Conservation (phyloP, 257 asterid species). For the Solanum raphanifolium region DNA sequence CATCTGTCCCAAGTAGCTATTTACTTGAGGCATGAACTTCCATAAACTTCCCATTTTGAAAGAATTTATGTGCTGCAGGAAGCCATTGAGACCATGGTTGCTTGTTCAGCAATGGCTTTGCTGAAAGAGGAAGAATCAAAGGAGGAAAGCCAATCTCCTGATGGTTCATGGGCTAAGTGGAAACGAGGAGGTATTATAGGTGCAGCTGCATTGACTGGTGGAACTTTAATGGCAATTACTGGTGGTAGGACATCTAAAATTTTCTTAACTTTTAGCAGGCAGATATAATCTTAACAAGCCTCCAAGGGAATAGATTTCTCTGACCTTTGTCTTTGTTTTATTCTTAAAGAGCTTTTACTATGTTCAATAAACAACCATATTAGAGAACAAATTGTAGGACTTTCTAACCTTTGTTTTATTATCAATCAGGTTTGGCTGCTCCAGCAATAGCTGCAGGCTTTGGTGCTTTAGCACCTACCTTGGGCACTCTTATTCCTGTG, state of each 20-base stretch:
- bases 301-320: neutral
- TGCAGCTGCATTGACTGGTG: conserved; percentile 98
- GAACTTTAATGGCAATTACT: conserved; percentile 88
- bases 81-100: conserved; percentile 80
- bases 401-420: neutral
- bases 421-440: conserved; percentile 70
- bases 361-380: neutral
- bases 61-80: conserved; percentile 36
- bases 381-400: neutral
- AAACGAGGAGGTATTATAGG: conserved; percentile 94
- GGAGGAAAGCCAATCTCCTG: conserved; percentile 30
- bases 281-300: neutral
- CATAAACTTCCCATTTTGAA: neutral
- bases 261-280: neutral
- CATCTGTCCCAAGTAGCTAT: neutral
- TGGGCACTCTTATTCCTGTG: conserved; percentile 79
- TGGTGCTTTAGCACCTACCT: conserved; percentile 84
- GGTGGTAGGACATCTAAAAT: conserved; percentile 42
- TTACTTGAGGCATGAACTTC: neutral
- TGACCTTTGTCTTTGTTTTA: neutral
- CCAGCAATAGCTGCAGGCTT: conserved; percentile 99
- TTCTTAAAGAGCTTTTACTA: neutral
- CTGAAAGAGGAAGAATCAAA: conserved; percentile 63
- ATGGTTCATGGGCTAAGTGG: conserved; percentile 74
- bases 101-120: conserved; percentile 92